These are phyloP conservation scores for Vitis labrusca DNA, from an alignment of 164 flowering plant species.

Conservation along the genomic window DNA sequence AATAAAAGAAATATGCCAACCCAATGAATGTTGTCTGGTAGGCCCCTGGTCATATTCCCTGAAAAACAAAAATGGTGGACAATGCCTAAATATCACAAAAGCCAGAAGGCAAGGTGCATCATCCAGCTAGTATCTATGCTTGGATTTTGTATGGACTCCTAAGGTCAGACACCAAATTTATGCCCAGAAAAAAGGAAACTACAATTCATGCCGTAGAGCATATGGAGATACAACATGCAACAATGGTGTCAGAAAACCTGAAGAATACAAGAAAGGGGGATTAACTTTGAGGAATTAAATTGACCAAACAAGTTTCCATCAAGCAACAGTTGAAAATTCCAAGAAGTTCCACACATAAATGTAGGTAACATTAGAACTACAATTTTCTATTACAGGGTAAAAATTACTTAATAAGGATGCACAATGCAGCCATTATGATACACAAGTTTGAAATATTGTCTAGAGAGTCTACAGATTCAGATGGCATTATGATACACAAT, in stretches of 20 bases:
- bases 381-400: background rate
- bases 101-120: too few relatives aligned
- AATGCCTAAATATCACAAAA: too few relatives aligned
- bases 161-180: too few relatives aligned
- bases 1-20: conserved; percentile 84
- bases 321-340: background rate
- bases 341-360: background rate
- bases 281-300: background rate
- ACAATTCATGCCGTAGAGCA: too few relatives aligned
- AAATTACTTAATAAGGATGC: too few relatives aligned
- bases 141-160: too few relatives aligned
- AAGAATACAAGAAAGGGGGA: background rate
- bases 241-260: background rate
- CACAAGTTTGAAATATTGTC: too few relatives aligned
- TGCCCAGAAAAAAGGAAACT: too few relatives aligned
- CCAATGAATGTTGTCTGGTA: conserved; percentile 50
- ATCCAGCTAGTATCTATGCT: too few relatives aligned
- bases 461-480: too few relatives aligned
- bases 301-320: background rate
- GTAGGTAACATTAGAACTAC: background rate
- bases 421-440: too few relatives aligned
- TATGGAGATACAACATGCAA: background rate
- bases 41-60: conserved; percentile 56
- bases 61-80: conserved; percentile 13
- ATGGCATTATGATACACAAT: too few relatives aligned